Conservation (phyloP, 2,329 filamentous ascomycete genomes). For the Venturia pyrina region DNA sequence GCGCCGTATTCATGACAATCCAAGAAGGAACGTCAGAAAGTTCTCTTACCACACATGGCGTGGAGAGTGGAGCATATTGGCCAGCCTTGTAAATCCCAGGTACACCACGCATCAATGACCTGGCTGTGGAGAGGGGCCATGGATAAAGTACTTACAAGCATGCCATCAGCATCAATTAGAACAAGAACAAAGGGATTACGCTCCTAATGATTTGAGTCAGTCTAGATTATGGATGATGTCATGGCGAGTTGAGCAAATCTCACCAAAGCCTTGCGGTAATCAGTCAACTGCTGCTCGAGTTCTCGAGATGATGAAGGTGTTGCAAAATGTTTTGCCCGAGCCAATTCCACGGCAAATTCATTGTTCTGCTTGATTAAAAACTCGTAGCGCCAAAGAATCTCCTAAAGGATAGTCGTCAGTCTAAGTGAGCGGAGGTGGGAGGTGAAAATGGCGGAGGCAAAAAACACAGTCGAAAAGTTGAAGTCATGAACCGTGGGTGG, state of each 20-base stretch:
- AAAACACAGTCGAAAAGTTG: no score
- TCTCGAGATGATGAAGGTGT: not conserved
- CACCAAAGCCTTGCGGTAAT: conserved; percentile 26
- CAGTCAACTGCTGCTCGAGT: not conserved
- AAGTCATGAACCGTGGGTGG: no score
- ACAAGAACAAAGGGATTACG: conserved; percentile 45
- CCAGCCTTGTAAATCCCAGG: not conserved
- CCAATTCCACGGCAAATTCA: conserved; percentile 19
- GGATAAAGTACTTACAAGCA: conserved; percentile 26
- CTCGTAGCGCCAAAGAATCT: conserved; percentile 31
- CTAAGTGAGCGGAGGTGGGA: not conserved
- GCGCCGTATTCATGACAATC: not conserved
- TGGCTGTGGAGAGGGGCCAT: not conserved
- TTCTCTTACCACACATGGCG: not conserved
- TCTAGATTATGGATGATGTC: no score
- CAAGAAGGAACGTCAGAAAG: not conserved
- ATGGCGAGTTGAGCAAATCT: not conserved
- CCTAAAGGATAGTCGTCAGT: conserved; percentile 19
- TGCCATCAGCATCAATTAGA: conserved; percentile 46
- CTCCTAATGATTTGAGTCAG: not conserved
- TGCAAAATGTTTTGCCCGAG: conserved; percentile 19
- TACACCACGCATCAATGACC: not conserved
- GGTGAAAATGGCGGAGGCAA: not conserved
- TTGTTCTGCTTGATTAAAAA: conserved; percentile 24
- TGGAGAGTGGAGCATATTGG: not conserved